A percentile compares a stretch with the other conserved stretches of the same genome.
Evolutionary conservation across 2,329 filamentous ascomycete genomes (phyloP).

Genomic region (Xylariaceae sp.): DNA sequence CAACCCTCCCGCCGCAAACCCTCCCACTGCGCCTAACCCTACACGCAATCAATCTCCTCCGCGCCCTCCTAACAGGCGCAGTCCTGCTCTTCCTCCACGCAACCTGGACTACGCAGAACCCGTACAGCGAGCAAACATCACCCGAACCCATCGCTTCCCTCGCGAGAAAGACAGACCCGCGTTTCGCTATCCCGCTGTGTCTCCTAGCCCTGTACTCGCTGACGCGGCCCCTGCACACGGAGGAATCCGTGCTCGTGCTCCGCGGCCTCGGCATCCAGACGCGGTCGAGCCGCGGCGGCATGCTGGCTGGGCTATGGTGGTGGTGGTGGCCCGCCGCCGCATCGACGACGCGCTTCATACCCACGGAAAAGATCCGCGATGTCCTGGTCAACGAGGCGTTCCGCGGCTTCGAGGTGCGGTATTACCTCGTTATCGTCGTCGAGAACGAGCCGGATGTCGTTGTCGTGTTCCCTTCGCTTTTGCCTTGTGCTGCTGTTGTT

Average conservation of each 20-base stretch:
- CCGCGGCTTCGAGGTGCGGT: constrained; percentile 81
- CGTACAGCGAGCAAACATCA: constrained; percentile 5
- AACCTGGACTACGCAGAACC: constrained; percentile 35
- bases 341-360: constrained; percentile 62
- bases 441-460: constrained; percentile 84
- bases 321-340: constrained; percentile 22
- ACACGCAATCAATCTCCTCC: constrained; percentile 40
- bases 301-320: not conserved
- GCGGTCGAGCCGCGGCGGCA: constrained; percentile 49
- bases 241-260: constrained; percentile 85
- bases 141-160: constrained; percentile 18
- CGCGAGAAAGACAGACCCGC: constrained; percentile 38
- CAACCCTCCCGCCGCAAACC: constrained; percentile 62
- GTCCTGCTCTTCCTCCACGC: constrained; percentile 49
- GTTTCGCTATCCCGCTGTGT: constrained; percentile 39
- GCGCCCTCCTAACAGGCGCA: constrained; percentile 40
- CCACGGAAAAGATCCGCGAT: constrained; percentile 86
- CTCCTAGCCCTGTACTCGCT: constrained; percentile 41
- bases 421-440: constrained; percentile 86
- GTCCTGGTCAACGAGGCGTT: constrained; percentile 95
- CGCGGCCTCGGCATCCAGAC: constrained; percentile 90
- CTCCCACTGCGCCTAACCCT: constrained; percentile 46
- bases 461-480: constrained; percentile 83
- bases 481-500: constrained; percentile 70
- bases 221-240: constrained; percentile 48